These are phyloP conservation scores for Penicillium sp. DNA, from an alignment of 2,329 filamentous ascomycete species.

Conservation along the genomic window DNA sequence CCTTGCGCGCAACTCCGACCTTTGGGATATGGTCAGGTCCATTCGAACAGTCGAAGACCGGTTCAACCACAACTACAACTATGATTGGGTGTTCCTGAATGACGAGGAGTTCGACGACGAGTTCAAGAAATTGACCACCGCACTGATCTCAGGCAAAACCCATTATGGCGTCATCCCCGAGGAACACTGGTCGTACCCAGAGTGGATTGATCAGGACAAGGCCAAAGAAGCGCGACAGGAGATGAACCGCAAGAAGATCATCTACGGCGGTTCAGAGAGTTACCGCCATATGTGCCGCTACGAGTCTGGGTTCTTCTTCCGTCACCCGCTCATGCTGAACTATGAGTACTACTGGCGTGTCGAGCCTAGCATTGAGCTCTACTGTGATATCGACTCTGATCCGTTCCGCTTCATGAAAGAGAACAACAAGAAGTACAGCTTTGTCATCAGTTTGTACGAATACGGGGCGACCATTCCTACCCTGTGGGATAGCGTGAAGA, in stretches of 20 bases:
- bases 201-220: constrained; percentile 93
- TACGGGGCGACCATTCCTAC: constrained; percentile 96
- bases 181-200: constrained; percentile 97
- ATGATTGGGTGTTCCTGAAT: constrained; percentile 99
- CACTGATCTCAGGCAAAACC: constrained; percentile 88
- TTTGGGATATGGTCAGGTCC: constrained; percentile 95
- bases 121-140: constrained; percentile 88
- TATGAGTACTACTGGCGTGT: constrained; percentile 99
- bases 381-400: constrained; percentile 92
- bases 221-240: constrained; percentile 87
- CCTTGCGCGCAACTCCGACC: constrained; percentile 83
- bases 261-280: constrained; percentile 94
- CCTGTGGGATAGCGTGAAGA: constrained; percentile 91
- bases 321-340: constrained; percentile 85
- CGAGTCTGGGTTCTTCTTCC: constrained; percentile 99
- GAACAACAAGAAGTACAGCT: constrained; percentile 97
- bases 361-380: constrained; percentile 93
- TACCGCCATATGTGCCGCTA: constrained; percentile 99
- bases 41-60: constrained; percentile 97
- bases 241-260: constrained; percentile 92
- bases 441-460: constrained; percentile 92
- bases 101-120: constrained; percentile 89
- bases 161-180: constrained; percentile 84
- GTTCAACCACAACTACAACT: constrained; percentile 95
- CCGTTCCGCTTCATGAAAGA: constrained; percentile 96